These are phyloP conservation scores for Hygrophorus pudorinus DNA, from an alignment of 768 basidiomycete genomes.

Conservation along the genomic window DNA sequence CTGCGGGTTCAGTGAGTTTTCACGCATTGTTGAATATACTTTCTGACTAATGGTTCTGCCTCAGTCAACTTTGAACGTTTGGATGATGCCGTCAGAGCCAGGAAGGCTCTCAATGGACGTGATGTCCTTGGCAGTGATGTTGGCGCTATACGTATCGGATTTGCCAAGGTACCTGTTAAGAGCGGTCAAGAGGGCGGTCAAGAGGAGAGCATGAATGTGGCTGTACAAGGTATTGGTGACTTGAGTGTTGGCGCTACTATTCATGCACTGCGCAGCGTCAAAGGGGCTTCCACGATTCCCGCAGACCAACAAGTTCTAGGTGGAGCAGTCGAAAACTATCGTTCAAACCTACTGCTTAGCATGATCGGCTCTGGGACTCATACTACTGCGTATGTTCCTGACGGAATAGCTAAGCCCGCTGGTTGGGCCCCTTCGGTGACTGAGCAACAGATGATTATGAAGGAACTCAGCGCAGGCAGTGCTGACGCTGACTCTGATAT, in stretches of 20 bases:
- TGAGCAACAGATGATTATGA: slow-evolving; percentile 96
- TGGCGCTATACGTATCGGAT: slow-evolving; percentile 93
- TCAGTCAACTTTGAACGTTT: slow-evolving; percentile 93
- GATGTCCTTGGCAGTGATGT: slow-evolving; percentile 96
- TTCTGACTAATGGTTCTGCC: slow-evolving; percentile 7
- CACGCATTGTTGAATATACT: slow-evolving; percentile 3
- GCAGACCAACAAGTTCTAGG: slow-evolving; percentile 91
- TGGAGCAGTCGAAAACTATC: slow-evolving; percentile 89
- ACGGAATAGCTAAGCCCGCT: slow-evolving; percentile 49
- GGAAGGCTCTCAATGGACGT: slow-evolving; percentile 91
- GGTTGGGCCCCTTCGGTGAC: slow-evolving; percentile 71
- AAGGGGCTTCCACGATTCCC: slow-evolving; percentile 87
- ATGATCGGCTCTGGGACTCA: slow-evolving; percentile 77
- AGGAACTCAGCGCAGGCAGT: slow-evolving; percentile 73
- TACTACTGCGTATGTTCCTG: slow-evolving; percentile 40
- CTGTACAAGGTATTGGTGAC: slow-evolving; percentile 76
- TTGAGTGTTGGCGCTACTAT: slow-evolving; percentile 83
- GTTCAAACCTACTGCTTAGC: slow-evolving; percentile 82
- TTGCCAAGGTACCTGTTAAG: slow-evolving; percentile 93
- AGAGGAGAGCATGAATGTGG: slow-evolving; percentile 55
- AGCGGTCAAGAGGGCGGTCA: slow-evolving; percentile 59
- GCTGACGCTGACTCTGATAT: slow-evolving; percentile 78
- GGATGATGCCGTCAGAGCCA: slow-evolving; percentile 91
- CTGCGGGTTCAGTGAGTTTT: slow-evolving; percentile 74
- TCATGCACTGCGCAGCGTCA: slow-evolving; percentile 75